phyloP scores from a whole-genome alignment of 2,329 filamentous ascomycete genomes.

The Neocatenulostroma microsporum region DNA sequence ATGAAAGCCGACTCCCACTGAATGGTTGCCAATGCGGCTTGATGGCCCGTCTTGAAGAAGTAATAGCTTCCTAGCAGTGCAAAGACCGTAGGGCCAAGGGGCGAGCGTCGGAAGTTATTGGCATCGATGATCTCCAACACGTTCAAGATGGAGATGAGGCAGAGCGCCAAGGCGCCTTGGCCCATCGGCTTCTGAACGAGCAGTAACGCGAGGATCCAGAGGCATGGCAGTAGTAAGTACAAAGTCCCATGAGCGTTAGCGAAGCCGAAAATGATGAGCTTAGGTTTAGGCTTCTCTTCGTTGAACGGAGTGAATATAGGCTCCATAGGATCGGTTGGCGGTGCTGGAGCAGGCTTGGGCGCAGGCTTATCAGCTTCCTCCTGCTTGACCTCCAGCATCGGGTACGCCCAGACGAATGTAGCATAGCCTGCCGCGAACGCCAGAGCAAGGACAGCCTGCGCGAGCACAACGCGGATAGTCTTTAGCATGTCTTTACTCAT shows the following conservation, averaged over 20 bases:
- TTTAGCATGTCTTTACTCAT: slow-evolving; percentile 59
- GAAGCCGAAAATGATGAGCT: slow-evolving; percentile 69
- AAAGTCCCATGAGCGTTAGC: slow-evolving; percentile 87
- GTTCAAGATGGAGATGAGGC: slow-evolving; percentile 83
- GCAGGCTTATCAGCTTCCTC: slow-evolving; percentile 22
- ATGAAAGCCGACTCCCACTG: slow-evolving; percentile 98
- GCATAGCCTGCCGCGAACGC: slow-evolving; percentile 76
- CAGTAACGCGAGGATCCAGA: slow-evolving; percentile 67
- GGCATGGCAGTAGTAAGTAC: slow-evolving; percentile 75
- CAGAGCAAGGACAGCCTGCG: slow-evolving; percentile 71
- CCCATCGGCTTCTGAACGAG: slow-evolving; percentile 94
- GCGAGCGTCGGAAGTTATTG: slow-evolving; percentile 53
- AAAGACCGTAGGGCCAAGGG: slow-evolving; percentile 76
- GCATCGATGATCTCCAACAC: slow-evolving; percentile 58
- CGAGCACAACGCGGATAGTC: slow-evolving; percentile 64
- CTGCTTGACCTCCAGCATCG: slow-evolving; percentile 65
- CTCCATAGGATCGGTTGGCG: slow-evolving; percentile 24
- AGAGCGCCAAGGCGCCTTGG: slow-evolving; percentile 69
- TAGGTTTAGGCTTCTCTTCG: slow-evolving; percentile 18
- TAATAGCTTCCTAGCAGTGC: slow-evolving; percentile 87
- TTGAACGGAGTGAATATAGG: slow-evolving; percentile 34
- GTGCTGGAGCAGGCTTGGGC: slow-evolving; percentile 11
- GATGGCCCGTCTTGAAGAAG: slow-evolving; percentile 97
- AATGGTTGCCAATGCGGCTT: slow-evolving; percentile 76
- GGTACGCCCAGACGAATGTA: slow-evolving; percentile 78